phyloP scores from a whole-genome alignment of 2,329 filamentous ascomycete genomes.

The Laburnicola sp. region DNA sequence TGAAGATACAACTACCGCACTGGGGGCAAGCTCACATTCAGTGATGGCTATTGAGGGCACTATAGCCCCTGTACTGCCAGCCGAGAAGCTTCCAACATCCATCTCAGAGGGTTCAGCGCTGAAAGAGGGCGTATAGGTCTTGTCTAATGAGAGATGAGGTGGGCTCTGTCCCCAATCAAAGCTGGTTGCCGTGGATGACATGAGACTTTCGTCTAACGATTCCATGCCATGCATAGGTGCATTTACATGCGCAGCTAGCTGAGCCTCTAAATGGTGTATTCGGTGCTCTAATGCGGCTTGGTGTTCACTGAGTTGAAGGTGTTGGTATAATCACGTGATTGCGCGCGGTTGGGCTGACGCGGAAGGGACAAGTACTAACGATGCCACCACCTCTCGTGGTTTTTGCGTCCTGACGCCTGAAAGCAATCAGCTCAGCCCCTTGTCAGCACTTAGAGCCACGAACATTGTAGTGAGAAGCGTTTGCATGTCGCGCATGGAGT shows the following conservation, averaged over 20 bases:
- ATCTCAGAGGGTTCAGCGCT: slow-evolving; percentile 23
- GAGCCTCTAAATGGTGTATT: slow-evolving; percentile 44
- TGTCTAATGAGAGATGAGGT: slow-evolving; percentile 31
- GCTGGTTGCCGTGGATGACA: slow-evolving; percentile 30
- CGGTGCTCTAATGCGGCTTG: slow-evolving; percentile 41
- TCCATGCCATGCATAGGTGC: slow-evolving; percentile 45
- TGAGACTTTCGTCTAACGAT: slow-evolving; percentile 32
- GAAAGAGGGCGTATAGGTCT: slow-evolving; percentile 31
- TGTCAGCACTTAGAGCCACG: neutral
- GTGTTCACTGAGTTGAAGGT: slow-evolving; percentile 36
- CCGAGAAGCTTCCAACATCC: slow-evolving; percentile 30
- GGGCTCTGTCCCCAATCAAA: slow-evolving; percentile 37
- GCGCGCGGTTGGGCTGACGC: slow-evolving; percentile 14
- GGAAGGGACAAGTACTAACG: slow-evolving; percentile 29
- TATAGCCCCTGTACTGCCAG: slow-evolving; percentile 20
- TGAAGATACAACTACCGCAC: slow-evolving; percentile 34
- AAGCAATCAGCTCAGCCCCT: neutral
- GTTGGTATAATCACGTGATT: slow-evolving; percentile 29
- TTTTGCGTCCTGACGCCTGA: slow-evolving; percentile 38
- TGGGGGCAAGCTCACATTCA: slow-evolving; percentile 41
- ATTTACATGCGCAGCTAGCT: slow-evolving; percentile 40
- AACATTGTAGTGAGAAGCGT: slow-evolving; percentile 42
- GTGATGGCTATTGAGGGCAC: slow-evolving; percentile 43
- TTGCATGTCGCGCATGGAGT: slow-evolving; percentile 44
- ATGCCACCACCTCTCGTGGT: slow-evolving; percentile 41